A percentile compares a stretch with the other conserved stretches of the same genome.
phyloP scores from a whole-genome alignment of 2,329 filamentous ascomycete species.

The Neonectria punicea region DNA sequence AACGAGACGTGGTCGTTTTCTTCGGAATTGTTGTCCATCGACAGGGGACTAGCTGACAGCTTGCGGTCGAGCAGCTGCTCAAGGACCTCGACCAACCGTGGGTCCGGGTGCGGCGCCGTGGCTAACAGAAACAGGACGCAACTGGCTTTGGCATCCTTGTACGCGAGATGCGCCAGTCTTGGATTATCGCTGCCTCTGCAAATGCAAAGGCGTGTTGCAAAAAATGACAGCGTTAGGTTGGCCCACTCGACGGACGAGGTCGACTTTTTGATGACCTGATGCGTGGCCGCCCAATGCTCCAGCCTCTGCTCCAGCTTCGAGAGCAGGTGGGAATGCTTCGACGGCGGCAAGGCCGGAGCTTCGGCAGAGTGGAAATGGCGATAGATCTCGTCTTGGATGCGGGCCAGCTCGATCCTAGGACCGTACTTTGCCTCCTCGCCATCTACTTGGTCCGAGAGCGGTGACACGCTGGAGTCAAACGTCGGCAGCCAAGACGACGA shows the following conservation, averaged over 20 bases:
- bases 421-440: conserved; percentile 19
- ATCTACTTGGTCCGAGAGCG: neutral
- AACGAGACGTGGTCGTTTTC: neutral
- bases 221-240: conserved; percentile 33
- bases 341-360: conserved; percentile 16
- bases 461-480: conserved; percentile 27
- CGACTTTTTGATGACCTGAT: conserved; percentile 28
- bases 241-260: conserved; percentile 21
- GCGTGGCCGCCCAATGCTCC: conserved; percentile 34
- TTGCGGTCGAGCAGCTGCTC: conserved; percentile 27
- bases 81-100: conserved; percentile 25
- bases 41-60: neutral
- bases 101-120: conserved; percentile 31
- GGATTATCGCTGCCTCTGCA: conserved; percentile 17
- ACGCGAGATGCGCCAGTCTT: conserved; percentile 6
- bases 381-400: conserved; percentile 40
- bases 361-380: conserved; percentile 28
- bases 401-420: conserved; percentile 37
- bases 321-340: conserved; percentile 23
- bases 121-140: conserved; percentile 38
- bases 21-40: neutral
- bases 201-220: conserved; percentile 38
- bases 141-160: conserved; percentile 37
- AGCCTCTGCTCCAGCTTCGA: conserved; percentile 32
- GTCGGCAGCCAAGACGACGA: conserved; percentile 33